Evolutionary conservation across 208 protist genomes (phyloP).

Genomic region (Leishmania gerbilli): DNA sequence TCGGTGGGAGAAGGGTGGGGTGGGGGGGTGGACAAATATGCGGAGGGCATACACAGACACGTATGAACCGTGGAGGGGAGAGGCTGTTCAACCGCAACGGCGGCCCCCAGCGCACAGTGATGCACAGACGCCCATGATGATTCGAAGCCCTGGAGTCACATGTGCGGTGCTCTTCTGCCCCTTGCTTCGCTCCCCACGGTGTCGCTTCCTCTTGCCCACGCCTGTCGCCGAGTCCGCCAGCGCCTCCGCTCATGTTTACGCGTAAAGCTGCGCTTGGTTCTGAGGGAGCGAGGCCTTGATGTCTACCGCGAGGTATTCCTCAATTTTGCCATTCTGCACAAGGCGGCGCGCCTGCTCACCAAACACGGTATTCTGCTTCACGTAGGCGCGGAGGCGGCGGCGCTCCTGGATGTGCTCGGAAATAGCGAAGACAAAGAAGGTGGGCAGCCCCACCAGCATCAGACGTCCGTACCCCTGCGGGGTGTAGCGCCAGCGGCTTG

Average conservation of each 20-base stretch:
- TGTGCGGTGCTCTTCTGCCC: neutral
- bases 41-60: neutral
- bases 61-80: neutral
- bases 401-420: slow-evolving; percentile 80
- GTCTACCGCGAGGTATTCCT: slow-evolving; percentile 88
- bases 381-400: slow-evolving; percentile 70
- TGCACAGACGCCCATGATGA: neutral
- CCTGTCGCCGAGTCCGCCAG: neutral
- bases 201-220: neutral
- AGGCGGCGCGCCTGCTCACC: slow-evolving; percentile 88
- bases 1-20: neutral
- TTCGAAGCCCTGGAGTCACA: neutral
- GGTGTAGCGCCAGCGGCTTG: slow-evolving; percentile 80
- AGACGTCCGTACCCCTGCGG: slow-evolving; percentile 85
- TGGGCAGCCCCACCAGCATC: slow-evolving; percentile 70
- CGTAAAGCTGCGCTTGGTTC: slow-evolving; percentile 63
- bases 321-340: slow-evolving; percentile 76
- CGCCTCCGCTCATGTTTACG: slow-evolving; percentile 28
- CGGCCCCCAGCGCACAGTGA: neutral
- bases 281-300: slow-evolving; percentile 71
- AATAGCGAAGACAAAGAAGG: slow-evolving; percentile 66
- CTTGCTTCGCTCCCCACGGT: neutral
- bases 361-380: slow-evolving; percentile 87
- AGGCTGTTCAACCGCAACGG: neutral
- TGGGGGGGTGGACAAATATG: neutral